These are phyloP conservation scores for Juglanconis juglandina DNA, from an alignment of 2,329 filamentous ascomycete species.

Conservation along the genomic window DNA sequence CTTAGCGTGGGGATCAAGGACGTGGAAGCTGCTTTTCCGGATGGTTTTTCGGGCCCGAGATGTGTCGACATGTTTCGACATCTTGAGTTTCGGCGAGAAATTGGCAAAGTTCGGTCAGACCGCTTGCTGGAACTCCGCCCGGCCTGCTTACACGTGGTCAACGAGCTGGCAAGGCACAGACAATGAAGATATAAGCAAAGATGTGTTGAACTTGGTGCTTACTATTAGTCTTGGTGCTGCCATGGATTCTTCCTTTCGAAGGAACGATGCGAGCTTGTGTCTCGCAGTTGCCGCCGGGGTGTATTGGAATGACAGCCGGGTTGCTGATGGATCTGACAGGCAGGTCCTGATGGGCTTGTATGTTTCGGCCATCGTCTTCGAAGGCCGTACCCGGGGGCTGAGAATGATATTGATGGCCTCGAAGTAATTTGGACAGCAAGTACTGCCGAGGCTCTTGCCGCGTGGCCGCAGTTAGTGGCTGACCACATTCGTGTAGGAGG, in stretches of 20 bases:
- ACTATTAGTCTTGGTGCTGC: not conserved
- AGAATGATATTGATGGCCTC: too few species aligned
- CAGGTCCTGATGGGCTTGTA: too few species aligned
- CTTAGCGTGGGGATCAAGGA: not conserved
- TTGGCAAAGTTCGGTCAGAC: not conserved
- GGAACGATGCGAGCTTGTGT: not conserved
- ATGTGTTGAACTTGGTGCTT: too few species aligned
- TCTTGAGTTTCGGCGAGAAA: not conserved
- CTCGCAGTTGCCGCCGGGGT: not conserved
- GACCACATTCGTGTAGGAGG: too few species aligned
- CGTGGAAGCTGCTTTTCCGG: not conserved
- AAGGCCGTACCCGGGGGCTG: too few species aligned
- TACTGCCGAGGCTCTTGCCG: too few species aligned
- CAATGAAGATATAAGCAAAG: not conserved
- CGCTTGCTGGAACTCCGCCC: not conserved
- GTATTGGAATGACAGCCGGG: not conserved
- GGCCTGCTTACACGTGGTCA: not conserved
- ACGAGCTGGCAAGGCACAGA: not conserved
- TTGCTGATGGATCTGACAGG: not conserved
- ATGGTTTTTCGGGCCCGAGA: not conserved
- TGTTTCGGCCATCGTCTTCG: too few species aligned
- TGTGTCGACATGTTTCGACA: not conserved
- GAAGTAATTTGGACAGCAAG: too few species aligned
- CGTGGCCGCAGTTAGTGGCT: too few species aligned
- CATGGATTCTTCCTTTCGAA: not conserved